A percentile compares a stretch with the other conserved stretches of the same genome.
Conservation (phyloP, 148 eudicot genomes). For the Camellia granthamiana region DNA sequence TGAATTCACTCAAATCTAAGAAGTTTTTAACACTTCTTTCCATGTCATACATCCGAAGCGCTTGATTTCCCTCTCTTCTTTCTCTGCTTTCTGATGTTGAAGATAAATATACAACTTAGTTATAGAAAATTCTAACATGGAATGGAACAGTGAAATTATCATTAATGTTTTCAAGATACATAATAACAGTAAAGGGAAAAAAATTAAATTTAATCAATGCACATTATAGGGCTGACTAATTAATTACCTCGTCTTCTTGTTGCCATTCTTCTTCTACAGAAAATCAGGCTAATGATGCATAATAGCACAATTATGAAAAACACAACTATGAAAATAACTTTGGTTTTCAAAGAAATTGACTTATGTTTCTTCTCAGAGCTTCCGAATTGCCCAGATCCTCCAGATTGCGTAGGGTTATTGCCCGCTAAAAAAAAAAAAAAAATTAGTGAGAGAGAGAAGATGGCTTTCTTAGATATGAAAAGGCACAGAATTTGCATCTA, state of each 20-base stretch:
- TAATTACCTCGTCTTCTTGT: neutral
- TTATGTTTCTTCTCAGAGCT: neutral
- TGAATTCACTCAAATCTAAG: neutral
- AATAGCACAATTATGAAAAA: neutral
- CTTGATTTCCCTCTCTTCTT: neutral
- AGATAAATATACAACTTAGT: neutral
- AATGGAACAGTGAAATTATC: neutral
- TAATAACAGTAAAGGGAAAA: no score
- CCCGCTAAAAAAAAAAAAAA: neutral
- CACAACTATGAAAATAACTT: neutral
- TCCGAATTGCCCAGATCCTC: neutral
- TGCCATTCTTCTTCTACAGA: neutral
- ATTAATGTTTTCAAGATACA: neutral
- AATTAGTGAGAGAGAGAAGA: no score
- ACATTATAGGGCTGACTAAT: neutral
- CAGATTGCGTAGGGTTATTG: neutral
- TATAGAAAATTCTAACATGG: no score
- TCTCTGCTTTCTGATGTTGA: slow-evolving; percentile 1
- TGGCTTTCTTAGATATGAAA: neutral
- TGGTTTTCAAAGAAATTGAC: neutral
- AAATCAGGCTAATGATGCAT: neutral
- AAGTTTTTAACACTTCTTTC: neutral
- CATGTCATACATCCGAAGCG: neutral
- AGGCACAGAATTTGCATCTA: no score
- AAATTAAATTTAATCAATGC: neutral